Percentiles rank a stretch among this genome's conserved stretches.
These are phyloP conservation scores for Echites panduratus DNA, from an alignment of 257 asterid genomes.

Conservation along the genomic window DNA sequence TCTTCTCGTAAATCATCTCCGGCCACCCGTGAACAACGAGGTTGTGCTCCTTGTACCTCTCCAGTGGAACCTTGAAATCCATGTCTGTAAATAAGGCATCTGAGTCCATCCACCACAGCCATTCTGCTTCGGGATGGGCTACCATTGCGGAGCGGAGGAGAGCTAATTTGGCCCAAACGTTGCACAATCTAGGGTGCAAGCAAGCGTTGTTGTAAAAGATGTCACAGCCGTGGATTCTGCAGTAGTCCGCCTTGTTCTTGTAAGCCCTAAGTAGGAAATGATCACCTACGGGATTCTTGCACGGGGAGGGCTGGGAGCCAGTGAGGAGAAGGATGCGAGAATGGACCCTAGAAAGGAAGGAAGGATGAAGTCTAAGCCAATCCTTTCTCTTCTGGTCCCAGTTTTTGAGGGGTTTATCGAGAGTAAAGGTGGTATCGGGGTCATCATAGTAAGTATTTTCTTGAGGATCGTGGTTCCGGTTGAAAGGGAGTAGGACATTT, in stretches of 20 bases:
- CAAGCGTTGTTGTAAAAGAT: slow-evolving; percentile 54
- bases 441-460: slow-evolving; percentile 67
- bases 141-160: background rate
- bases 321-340: slow-evolving; percentile 52
- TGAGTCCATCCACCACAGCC: slow-evolving; percentile 17
- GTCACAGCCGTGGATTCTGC: slow-evolving; percentile 55
- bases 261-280: slow-evolving; percentile 48
- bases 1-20: slow-evolving; percentile 11
- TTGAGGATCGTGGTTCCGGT: slow-evolving; percentile 28
- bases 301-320: slow-evolving; percentile 68
- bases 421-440: slow-evolving; percentile 40
- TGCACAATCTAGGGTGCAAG: slow-evolving; percentile 2
- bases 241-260: slow-evolving; percentile 75
- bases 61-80: slow-evolving; percentile 13
- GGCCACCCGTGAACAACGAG: slow-evolving; percentile 11
- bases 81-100: slow-evolving; percentile 16
- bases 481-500: slow-evolving; percentile 2
- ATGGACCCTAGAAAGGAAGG: slow-evolving; percentile 15
- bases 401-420: slow-evolving; percentile 40
- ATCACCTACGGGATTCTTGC: slow-evolving; percentile 59
- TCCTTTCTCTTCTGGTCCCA: slow-evolving; percentile 63
- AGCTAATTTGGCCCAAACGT: slow-evolving; percentile 10
- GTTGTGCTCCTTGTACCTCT: slow-evolving; percentile 7
- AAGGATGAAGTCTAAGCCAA: slow-evolving; percentile 52
- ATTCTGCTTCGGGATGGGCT: slow-evolving; percentile 14